These are phyloP conservation scores for Mycena leptocephala DNA, from an alignment of 768 basidiomycete genomes.

Conservation along the genomic window DNA sequence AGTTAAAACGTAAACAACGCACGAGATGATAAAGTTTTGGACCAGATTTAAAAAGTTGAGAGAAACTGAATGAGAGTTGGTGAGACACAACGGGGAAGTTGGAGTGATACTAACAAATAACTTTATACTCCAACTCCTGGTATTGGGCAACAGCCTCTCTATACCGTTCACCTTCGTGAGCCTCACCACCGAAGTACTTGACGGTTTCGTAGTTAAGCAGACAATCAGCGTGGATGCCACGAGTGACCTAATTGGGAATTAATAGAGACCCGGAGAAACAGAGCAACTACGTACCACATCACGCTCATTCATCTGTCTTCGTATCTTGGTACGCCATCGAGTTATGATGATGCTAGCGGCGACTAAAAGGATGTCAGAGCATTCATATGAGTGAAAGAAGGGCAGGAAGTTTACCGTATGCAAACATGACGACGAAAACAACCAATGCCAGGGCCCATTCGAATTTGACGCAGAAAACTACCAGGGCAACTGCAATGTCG, in stretches of 20 bases:
- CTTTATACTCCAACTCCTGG: constrained; percentile 81
- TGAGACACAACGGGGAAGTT: neutral
- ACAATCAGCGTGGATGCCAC: constrained; percentile 89
- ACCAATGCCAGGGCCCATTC: constrained; percentile 79
- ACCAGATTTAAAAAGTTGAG: constrained; percentile 83
- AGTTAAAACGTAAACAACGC: constrained; percentile 39
- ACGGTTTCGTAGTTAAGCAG: constrained; percentile 89
- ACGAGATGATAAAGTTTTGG: constrained; percentile 86
- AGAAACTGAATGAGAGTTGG: constrained; percentile 61
- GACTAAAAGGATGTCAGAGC: constrained; percentile 52
- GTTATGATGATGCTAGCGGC: constrained; percentile 72
- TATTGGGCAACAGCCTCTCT: constrained; percentile 80
- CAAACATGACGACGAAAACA: constrained; percentile 81
- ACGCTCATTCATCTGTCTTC: constrained; percentile 86
- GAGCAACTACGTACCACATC: constrained; percentile 71
- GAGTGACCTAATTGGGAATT: constrained; percentile 65
- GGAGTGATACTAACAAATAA: constrained; percentile 69
- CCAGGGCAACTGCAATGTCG: constrained; percentile 82
- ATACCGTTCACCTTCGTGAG: constrained; percentile 83
- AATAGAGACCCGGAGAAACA: neutral
- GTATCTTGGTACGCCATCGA: constrained; percentile 80
- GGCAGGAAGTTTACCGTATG: constrained; percentile 69
- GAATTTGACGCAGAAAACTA: constrained; percentile 75
- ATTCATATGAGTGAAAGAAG: neutral
- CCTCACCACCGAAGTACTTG: constrained; percentile 92